Conservation (phyloP, 371 early-diverging fungal genomes). For the Mucor circinelloides region DNA sequence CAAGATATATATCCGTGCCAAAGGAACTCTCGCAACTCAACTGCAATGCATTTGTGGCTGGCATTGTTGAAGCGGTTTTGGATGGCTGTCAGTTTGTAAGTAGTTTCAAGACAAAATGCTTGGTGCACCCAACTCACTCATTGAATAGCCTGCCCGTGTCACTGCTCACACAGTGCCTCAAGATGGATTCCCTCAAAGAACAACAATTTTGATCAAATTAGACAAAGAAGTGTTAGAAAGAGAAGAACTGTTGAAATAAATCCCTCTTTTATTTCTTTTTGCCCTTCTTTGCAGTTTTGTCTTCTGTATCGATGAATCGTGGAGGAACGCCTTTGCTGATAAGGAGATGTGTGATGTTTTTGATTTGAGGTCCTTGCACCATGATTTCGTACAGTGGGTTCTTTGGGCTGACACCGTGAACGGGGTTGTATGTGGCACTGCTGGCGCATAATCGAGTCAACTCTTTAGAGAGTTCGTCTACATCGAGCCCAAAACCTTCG, state of each 20-base stretch:
- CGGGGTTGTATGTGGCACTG: slow-evolving; percentile 61
- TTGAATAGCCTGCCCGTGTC: slow-evolving; percentile 83
- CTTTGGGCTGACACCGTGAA: slow-evolving; percentile 63
- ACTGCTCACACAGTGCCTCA: slow-evolving; percentile 91
- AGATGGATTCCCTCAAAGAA: slow-evolving; percentile 89
- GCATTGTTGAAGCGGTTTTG: slow-evolving; percentile 93
- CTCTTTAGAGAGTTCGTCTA: slow-evolving; percentile 63
- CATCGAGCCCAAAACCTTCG: slow-evolving; percentile 64
- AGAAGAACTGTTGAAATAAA: slow-evolving; percentile 71
- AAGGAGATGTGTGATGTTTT: slow-evolving; percentile 54
- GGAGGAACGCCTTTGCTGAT: slow-evolving; percentile 60
- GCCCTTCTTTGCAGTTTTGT: slow-evolving; percentile 68
- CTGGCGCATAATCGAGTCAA: slow-evolving; percentile 68
- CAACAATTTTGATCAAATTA: slow-evolving; percentile 94
- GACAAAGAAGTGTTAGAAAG: slow-evolving; percentile 79
- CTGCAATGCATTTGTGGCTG: slow-evolving; percentile 93
- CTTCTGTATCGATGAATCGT: slow-evolving; percentile 55
- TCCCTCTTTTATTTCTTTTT: slow-evolving; percentile 36
- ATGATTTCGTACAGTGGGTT: slow-evolving; percentile 66
- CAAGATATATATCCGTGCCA: slow-evolving; percentile 90
- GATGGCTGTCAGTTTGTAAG: slow-evolving; percentile 92
- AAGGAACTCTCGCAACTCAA: slow-evolving; percentile 90
- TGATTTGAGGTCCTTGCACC: slow-evolving; percentile 76
- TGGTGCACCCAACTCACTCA: too few relatives aligned
- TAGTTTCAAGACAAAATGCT: too few relatives aligned